Evolutionary conservation across 2,329 filamentous ascomycete genomes (phyloP), one percentile per base, ranked within the genome.

Genomic region (Penicillium sp.): DNA sequence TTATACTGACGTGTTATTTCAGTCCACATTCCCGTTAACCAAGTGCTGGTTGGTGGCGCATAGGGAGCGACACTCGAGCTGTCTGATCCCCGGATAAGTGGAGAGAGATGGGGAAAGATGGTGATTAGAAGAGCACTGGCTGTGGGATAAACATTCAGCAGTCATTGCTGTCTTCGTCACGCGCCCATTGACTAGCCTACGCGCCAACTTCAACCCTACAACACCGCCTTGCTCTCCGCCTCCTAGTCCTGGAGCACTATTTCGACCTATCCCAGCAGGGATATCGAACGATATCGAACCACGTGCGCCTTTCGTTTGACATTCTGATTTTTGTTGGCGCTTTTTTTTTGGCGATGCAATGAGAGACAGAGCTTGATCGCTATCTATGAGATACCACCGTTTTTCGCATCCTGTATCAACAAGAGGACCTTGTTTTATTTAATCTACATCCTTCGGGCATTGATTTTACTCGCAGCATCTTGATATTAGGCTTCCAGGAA

Each of bases 1-100:
- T 32, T 2, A 9, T 32, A 41, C 62, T 68, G 58, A 68, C 41
- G 18, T 47, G 46, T 16, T 10, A 34, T 36, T 56, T 4, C 35
- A 79, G 77, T 79, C 66, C 77, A 79, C 59, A 79, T 79, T 50
- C 77, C 77, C 16, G 77, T 79, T 47, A 79, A 79, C 72, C 78
- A 79, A 58, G 76, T 79, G 34, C 70, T 79, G 47, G 77, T 79
- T 59, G 77, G 77, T 63, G 77, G 74, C 65, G 74, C 73, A 58
- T 76, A 70, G 69, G 42, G 27, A 42, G 30, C 32, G 1, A 16
- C 19, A 27, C 13, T 23, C 23, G 23, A 23, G 23, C 23, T 23
- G 23, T 5, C 23, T 13, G 13, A 13, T 42, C 35, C 52, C 4
- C 38, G 41, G 30, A 40, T 23, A 39, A 13, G 40, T 53, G 16